These are phyloP conservation scores for Caryopteris hybrid DNA, from an alignment of 305 asterid species.

Conservation along the genomic window DNA sequence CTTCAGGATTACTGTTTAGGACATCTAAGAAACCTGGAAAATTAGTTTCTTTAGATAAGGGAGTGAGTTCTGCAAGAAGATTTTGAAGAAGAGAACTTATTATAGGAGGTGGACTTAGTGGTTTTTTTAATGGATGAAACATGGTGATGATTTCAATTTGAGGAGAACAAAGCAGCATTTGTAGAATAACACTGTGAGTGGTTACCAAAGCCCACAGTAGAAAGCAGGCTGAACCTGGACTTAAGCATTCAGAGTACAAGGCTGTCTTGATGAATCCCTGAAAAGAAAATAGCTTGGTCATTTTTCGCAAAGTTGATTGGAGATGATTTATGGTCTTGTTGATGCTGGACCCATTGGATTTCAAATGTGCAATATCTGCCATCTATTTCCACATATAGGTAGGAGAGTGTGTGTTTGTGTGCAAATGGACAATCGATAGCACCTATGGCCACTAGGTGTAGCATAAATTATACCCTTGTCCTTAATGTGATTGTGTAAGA, in stretches of 20 bases:
- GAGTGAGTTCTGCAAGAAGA: too few species aligned
- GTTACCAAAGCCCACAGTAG: background rate
- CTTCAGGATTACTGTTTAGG: too few species aligned
- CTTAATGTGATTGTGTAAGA: background rate
- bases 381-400: background rate
- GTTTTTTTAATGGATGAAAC: background rate
- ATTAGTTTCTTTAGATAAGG: background rate
- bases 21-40: background rate
- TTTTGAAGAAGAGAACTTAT: background rate
- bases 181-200: background rate
- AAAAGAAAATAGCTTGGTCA: too few species aligned
- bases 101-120: background rate
- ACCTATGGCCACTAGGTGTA: background rate
- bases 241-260: background rate
- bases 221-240: background rate
- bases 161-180: background rate
- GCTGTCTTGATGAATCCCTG: too few species aligned
- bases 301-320: too few species aligned
- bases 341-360: too few species aligned
- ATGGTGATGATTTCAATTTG: background rate
- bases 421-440: background rate
- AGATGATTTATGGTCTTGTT: background rate
- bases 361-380: background rate
- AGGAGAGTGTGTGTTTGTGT: background rate
- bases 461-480: background rate